Conservation (phyloP, 1,284 basidiomycete species). For the Moniliella sp. region DNA sequence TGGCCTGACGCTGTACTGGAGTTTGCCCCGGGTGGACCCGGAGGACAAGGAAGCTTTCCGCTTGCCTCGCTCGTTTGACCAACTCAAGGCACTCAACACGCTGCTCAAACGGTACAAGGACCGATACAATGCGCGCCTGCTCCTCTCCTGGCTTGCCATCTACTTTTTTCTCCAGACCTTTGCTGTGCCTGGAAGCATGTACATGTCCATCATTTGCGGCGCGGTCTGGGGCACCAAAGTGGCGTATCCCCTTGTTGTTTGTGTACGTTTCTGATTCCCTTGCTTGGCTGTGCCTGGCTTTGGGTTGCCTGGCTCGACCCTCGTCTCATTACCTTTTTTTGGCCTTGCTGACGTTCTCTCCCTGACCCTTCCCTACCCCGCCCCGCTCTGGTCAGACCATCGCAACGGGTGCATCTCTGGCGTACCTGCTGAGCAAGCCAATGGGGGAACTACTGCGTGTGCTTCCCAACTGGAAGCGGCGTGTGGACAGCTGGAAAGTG, state of each 20-base stretch:
- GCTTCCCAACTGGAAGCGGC: constrained; percentile 50
- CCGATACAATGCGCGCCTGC: constrained; percentile 29
- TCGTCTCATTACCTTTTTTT: too few species aligned
- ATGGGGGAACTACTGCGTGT: constrained; percentile 41
- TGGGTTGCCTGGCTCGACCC: too few species aligned
- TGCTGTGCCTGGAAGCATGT: constrained; percentile 90
- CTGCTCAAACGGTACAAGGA: constrained; percentile 35
- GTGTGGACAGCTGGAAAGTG: constrained; percentile 57
- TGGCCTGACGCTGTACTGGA: constrained; percentile 11
- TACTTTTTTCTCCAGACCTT: constrained; percentile 90
- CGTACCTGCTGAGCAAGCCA: constrained; percentile 72
- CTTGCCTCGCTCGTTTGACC: constrained; percentile 34
- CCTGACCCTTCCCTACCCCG: too few species aligned
- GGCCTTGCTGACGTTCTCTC: too few species aligned
- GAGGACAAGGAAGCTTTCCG: constrained; percentile 19
- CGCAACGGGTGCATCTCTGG: constrained; percentile 65
- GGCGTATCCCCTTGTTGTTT: constrained; percentile 75
- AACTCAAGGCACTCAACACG: constrained; percentile 30
- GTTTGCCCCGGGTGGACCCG: constrained; percentile 14
- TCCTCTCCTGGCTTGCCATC: constrained; percentile 38
- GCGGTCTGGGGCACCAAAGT: constrained; percentile 81
- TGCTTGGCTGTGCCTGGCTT: too few species aligned
- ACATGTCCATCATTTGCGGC: constrained; percentile 82
- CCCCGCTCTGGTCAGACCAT: too few species aligned
- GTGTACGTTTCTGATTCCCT: too few species aligned